Evolutionary conservation across 2,329 filamentous ascomycete genomes (phyloP).

Genomic region (Colletotrichum horii): DNA sequence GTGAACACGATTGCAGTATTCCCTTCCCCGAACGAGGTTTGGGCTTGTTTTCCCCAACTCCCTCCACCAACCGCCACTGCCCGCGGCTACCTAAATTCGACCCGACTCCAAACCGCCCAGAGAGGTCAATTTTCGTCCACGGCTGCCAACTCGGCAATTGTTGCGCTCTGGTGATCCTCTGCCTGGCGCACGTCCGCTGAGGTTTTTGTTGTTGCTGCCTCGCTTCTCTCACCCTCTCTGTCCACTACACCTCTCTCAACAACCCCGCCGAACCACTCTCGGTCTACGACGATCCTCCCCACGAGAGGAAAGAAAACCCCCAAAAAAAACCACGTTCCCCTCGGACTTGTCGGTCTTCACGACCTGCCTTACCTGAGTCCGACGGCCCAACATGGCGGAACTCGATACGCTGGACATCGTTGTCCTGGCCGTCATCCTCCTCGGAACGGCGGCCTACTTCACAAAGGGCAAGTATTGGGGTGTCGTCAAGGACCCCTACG

Average conservation of each 20-base stretch:
- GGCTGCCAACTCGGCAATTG: slow-evolving; percentile 8
- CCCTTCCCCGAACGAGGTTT: not conserved
- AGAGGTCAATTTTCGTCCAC: not conserved
- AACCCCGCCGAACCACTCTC: slow-evolving; percentile 2
- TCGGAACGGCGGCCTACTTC: slow-evolving; percentile 93
- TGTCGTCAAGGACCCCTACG: slow-evolving; percentile 87
- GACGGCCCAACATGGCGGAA: slow-evolving; percentile 74
- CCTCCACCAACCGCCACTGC: slow-evolving; percentile 12
- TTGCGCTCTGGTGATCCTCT: not conserved
- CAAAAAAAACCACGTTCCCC: not conserved
- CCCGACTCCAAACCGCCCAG: not conserved
- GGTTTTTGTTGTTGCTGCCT: not conserved
- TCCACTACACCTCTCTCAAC: not conserved
- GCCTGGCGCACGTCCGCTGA: not conserved
- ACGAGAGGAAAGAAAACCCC: not conserved
- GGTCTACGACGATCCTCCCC: not conserved
- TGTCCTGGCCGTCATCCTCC: slow-evolving; percentile 83
- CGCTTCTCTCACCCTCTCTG: not conserved
- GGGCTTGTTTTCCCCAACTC: not conserved
- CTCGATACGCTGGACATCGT: slow-evolving; percentile 94
- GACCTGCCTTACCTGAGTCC: not conserved
- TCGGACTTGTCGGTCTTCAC: slow-evolving; percentile 1
- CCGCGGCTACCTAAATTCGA: not conserved
- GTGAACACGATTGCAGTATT: slow-evolving; percentile 22
- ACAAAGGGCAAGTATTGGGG: slow-evolving; percentile 97